Percentiles rank a stretch among this genome's conserved stretches.
phyloP scores from a whole-genome alignment of 2,329 filamentous ascomycete genomes.

The Penicillium hordei region DNA sequence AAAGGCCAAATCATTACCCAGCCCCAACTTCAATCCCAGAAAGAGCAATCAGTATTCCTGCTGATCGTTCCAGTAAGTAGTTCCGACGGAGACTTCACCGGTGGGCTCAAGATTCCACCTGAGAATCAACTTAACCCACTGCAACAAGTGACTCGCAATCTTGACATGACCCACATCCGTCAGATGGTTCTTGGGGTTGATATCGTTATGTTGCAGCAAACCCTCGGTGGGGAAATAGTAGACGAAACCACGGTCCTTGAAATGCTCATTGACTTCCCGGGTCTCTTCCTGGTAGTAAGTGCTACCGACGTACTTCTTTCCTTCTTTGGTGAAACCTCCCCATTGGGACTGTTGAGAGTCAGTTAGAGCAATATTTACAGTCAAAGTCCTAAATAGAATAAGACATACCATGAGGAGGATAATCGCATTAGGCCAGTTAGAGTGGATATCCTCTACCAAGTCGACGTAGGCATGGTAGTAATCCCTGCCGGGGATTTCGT shows the following conservation, averaged over 20 bases:
- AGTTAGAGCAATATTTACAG: background rate
- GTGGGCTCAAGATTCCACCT: constrained; percentile 57
- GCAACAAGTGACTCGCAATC: constrained; percentile 59
- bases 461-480: constrained; percentile 45
- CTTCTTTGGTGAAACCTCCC: constrained; percentile 54
- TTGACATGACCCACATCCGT: constrained; percentile 64
- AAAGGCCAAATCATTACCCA: background rate
- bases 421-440: constrained; percentile 43
- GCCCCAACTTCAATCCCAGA: background rate
- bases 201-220: constrained; percentile 63
- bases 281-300: constrained; percentile 54
- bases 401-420: constrained; percentile 42
- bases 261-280: constrained; percentile 53
- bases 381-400: background rate
- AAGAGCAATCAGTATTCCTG: constrained; percentile 39
- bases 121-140: constrained; percentile 58
- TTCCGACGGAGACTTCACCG: constrained; percentile 55
- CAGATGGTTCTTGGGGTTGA: constrained; percentile 58
- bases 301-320: constrained; percentile 52
- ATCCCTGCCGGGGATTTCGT: constrained; percentile 41
- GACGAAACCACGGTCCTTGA: constrained; percentile 54
- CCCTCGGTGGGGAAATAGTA: constrained; percentile 63
- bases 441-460: constrained; percentile 44
- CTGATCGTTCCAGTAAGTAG: constrained; percentile 56
- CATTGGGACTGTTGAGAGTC: constrained; percentile 49